Percentiles rank a stretch among this genome's conserved stretches.
Evolutionary conservation across 495 filamentous ascomycete genomes (phyloP).

Genomic region (Coniosporium apollinis): DNA sequence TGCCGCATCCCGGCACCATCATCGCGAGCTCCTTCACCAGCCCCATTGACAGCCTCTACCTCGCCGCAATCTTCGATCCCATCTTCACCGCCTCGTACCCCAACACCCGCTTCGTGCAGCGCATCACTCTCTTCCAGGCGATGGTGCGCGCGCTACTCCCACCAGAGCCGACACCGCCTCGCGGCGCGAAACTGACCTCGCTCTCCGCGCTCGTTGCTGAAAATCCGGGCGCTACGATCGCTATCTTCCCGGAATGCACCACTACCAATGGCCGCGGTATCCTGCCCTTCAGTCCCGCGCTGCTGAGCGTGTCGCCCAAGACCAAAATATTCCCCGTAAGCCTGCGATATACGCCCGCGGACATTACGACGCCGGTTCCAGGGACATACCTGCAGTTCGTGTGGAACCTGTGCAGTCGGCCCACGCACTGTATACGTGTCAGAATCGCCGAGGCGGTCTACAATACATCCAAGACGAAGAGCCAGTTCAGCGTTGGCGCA

Average conservation of each 20-base stretch:
- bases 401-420: conserved; percentile 70
- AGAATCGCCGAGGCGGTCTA: conserved; percentile 61
- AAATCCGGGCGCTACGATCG: conserved; percentile 59
- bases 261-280: conserved; percentile 92
- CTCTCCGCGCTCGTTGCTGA: conserved; percentile 42
- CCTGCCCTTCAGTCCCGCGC: conserved; percentile 57
- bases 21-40: conserved; percentile 85
- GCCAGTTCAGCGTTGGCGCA: conserved; percentile 4
- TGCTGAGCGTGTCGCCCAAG: conserved; percentile 44
- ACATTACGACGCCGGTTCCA: conserved; percentile 82
- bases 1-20: conserved; percentile 59
- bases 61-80: conserved; percentile 93
- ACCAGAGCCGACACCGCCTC: conserved; percentile 32
- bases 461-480: conserved; percentile 19
- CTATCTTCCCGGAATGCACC: conserved; percentile 80
- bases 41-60: conserved; percentile 82
- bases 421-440: conserved; percentile 79
- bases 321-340: conserved; percentile 76
- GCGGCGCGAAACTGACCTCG: conserved; percentile 35
- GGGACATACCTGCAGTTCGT: conserved; percentile 50
- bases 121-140: conserved; percentile 56
- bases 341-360: conserved; percentile 69
- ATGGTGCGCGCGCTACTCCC: conserved; percentile 54
- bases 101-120: conserved; percentile 49
- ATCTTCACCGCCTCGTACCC: conserved; percentile 80